Conservation (phyloP, 495 filamentous ascomycete species). For the Ascobolus immersus region DNA sequence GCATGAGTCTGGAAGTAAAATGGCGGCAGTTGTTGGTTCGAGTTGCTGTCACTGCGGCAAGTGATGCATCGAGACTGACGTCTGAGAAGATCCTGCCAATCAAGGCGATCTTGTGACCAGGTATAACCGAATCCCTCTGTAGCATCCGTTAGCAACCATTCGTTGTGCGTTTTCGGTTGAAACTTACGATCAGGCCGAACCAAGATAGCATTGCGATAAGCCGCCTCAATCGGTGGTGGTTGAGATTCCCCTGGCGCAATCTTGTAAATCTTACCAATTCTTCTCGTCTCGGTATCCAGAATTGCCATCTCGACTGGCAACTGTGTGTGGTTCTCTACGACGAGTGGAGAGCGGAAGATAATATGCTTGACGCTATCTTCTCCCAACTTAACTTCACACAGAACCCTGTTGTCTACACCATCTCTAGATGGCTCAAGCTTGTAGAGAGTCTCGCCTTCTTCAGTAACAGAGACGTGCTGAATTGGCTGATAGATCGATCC, state of each 20-base stretch:
- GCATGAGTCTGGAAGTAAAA: conserved; percentile 95
- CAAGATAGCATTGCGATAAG: conserved; percentile 71
- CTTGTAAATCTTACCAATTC: conserved; percentile 93
- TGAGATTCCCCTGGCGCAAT: conserved; percentile 75
- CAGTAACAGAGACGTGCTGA: conserved; percentile 62
- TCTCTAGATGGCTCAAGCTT: conserved; percentile 63
- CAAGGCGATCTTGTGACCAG: conserved; percentile 70
- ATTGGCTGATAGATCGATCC: conserved; percentile 81
- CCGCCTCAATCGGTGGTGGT: conserved; percentile 77
- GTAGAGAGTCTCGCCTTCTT: conserved; percentile 83
- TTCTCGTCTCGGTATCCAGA: conserved; percentile 63
- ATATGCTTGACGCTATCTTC: conserved; percentile 92
- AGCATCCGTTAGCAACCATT: conserved; percentile 3
- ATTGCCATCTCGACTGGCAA: conserved; percentile 91
- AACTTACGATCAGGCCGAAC: conserved; percentile 55
- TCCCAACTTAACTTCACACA: conserved; percentile 78
- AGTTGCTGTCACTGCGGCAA: conserved; percentile 66
- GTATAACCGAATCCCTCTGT: conserved; percentile 62
- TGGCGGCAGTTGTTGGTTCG: conserved; percentile 44
- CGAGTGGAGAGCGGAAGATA: conserved; percentile 78
- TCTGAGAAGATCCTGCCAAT: conserved; percentile 77
- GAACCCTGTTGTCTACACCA: conserved; percentile 56
- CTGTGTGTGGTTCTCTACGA: conserved; percentile 93
- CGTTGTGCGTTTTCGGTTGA: too few relatives aligned
- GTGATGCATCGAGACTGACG: conserved; percentile 60